Conservation (phyloP, 805 yeast species). For the Candida golubevii region DNA sequence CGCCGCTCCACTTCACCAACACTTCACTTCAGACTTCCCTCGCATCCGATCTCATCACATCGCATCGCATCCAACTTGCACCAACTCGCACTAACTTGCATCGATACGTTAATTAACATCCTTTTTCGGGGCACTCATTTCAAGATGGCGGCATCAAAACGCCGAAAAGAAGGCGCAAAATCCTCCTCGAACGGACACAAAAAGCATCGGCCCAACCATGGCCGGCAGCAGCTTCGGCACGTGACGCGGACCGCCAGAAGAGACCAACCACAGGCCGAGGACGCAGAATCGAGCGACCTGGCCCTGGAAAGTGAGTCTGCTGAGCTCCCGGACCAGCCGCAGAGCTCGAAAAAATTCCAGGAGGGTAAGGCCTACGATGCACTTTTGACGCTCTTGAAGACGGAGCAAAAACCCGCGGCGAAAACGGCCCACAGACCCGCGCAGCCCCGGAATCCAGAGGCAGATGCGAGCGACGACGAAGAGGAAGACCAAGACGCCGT, state of each 20-base stretch:
- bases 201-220: constrained; percentile 34
- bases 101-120: too few species aligned
- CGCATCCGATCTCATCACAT: too few species aligned
- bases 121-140: too few species aligned
- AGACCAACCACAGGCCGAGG: constrained; percentile 16
- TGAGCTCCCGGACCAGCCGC: neutral
- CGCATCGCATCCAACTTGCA: too few species aligned
- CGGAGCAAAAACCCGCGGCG: constrained; percentile 14
- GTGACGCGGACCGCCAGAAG: constrained; percentile 54
- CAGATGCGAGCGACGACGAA: neutral
- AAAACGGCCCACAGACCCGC: constrained; percentile 16
- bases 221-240: constrained; percentile 58
- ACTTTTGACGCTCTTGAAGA: constrained; percentile 53
- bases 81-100: too few species aligned
- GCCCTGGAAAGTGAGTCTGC: constrained; percentile 15
- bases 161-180: neutral
- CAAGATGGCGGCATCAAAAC: constrained; percentile 5
- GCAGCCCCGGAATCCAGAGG: constrained; percentile 24
- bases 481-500: constrained; percentile 13
- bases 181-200: neutral
- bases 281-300: constrained; percentile 15
- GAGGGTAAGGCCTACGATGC: constrained; percentile 59
- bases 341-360: constrained; percentile 18
- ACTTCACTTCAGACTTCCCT: too few species aligned
- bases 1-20: too few species aligned